Conservation (phyloP, 1,284 basidiomycete genomes). For the Ganoderma sp. region DNA sequence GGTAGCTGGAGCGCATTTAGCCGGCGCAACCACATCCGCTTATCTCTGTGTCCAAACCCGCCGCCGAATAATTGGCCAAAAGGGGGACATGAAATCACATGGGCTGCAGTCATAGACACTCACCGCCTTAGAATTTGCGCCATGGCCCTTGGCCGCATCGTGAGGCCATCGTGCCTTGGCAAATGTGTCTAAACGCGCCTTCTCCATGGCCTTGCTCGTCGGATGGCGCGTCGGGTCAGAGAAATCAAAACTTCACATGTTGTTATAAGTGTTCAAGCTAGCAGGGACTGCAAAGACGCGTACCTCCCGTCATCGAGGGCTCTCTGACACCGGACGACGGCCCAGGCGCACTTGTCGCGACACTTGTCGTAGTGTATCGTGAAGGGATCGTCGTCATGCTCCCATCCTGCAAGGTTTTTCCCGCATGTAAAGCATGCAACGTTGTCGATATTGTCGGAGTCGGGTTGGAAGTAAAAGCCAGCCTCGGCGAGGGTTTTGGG, state of each 20-base stretch:
- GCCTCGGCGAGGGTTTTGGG: conserved; percentile 77
- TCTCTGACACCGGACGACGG: conserved; percentile 72
- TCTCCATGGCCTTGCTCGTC: conserved; percentile 67
- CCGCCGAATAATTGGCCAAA: neutral
- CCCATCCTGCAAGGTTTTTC: conserved; percentile 82
- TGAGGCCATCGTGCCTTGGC: conserved; percentile 74
- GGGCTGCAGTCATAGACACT: conserved; percentile 24
- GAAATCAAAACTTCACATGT: conserved; percentile 41
- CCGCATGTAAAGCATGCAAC: conserved; percentile 80
- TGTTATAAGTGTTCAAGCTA: conserved; percentile 7
- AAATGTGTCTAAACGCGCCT: conserved; percentile 74
- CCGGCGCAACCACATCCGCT: neutral
- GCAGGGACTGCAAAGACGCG: conserved; percentile 33
- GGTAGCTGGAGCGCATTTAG: neutral
- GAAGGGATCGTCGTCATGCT: conserved; percentile 79
- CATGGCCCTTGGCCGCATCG: conserved; percentile 64
- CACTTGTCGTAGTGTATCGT: conserved; percentile 75
- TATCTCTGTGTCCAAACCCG: neutral
- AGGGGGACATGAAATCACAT: neutral
- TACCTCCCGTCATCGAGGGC: conserved; percentile 63
- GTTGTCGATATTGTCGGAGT: conserved; percentile 64
- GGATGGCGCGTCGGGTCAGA: conserved; percentile 66
- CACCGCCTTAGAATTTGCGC: conserved; percentile 75
- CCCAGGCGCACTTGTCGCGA: conserved; percentile 73
- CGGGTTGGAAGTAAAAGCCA: conserved; percentile 81